Percentiles rank a stretch among this genome's conserved stretches.
These are phyloP conservation scores for Perkinsus chesapeaki DNA, from an alignment of 169 alveolate genomes.

Conservation along the genomic window DNA sequence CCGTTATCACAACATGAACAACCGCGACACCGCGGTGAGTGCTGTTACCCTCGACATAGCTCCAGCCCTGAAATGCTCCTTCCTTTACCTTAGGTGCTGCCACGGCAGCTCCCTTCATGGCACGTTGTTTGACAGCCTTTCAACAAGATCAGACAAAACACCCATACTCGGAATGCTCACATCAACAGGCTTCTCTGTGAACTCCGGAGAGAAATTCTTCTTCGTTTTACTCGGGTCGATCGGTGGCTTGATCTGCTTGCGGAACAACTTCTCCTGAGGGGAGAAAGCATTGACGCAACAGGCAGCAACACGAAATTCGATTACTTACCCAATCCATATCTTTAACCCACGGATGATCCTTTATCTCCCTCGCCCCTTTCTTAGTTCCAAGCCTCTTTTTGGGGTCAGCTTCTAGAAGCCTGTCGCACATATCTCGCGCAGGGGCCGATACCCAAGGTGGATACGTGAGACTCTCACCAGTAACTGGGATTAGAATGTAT, in stretches of 20 bases:
- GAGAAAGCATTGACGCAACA: background rate
- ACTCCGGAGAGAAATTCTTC: background rate
- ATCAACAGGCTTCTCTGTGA: background rate
- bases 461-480: constrained; percentile 41
- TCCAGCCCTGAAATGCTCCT: background rate
- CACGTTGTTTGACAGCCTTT: background rate
- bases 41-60: background rate
- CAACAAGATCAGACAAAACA: background rate
- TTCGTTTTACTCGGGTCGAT: background rate
- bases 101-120: background rate
- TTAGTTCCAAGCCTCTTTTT: constrained; percentile 58
- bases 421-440: constrained; percentile 37
- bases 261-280: background rate
- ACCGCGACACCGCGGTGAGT: background rate
- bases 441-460: constrained; percentile 44
- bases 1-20: background rate
- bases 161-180: background rate
- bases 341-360: constrained; percentile 20
- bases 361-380: constrained; percentile 48
- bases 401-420: constrained; percentile 52
- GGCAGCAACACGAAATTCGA: background rate
- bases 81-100: background rate
- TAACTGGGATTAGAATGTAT: constrained; percentile 17
- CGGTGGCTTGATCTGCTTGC: background rate
- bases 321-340: constrained; percentile 16